Evolutionary conservation across 805 yeast genomes (phyloP).

Genomic region (Kodamaea hsintzibuensis): DNA sequence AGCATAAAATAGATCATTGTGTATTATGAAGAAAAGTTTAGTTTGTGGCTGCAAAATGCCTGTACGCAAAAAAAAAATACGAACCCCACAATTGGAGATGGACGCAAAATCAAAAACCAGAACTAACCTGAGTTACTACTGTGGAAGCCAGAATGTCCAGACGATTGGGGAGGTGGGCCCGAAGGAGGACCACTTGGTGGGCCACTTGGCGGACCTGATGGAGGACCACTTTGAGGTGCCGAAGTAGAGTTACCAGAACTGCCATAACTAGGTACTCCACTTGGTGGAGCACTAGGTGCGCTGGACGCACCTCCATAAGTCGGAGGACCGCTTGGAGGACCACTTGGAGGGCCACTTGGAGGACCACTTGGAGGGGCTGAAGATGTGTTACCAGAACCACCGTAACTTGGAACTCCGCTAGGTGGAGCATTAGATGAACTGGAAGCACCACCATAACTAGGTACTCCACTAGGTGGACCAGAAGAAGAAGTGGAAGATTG

Average conservation of each 20-base stretch:
- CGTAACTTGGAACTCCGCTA: not conserved
- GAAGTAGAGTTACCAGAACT: too few relatives aligned
- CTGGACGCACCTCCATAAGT: not conserved
- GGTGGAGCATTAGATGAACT: not conserved
- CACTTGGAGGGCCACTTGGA: not conserved
- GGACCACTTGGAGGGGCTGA: not conserved
- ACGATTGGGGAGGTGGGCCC: not conserved
- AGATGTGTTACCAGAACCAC: not conserved
- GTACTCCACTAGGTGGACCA: not conserved
- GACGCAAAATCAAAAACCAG: not conserved
- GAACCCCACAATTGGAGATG: not conserved
- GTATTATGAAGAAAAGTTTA: not conserved
- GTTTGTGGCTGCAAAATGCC: slow-evolving; percentile 8
- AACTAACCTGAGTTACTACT: too few relatives aligned
- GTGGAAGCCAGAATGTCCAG: not conserved
- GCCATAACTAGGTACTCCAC: not conserved
- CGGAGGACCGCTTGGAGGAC: not conserved
- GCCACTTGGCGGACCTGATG: not conserved
- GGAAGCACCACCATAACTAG: not conserved
- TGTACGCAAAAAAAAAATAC: not conserved
- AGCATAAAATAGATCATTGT: slow-evolving; percentile 1
- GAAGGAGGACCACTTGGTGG: not conserved
- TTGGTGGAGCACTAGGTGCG: not conserved
- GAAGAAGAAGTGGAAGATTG: too few relatives aligned
- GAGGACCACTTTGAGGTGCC: not conserved